Percentiles rank a stretch among this genome's conserved stretches.
Conservation (phyloP, 305 asterid genomes). For the Petunia hybrid region DNA sequence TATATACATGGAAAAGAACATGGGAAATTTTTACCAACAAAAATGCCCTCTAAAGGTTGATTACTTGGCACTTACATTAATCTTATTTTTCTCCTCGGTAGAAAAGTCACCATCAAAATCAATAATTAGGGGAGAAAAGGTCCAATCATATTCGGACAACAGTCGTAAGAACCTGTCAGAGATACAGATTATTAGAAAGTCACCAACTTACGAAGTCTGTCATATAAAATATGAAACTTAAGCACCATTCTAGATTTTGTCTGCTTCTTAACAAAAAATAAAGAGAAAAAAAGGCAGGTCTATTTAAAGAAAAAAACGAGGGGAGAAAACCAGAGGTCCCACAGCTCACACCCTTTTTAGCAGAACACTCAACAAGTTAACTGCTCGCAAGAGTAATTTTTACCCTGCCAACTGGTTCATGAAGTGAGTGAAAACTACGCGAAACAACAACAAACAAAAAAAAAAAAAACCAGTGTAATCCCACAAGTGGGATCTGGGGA, state of each 20-base stretch:
- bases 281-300: neutral
- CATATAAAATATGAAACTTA: slow-evolving; percentile 1
- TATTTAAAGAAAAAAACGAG: neutral
- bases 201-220: slow-evolving; percentile 3
- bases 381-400: slow-evolving; percentile 25
- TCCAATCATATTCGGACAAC: slow-evolving; percentile 91
- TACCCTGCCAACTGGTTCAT: neutral
- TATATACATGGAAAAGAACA: neutral
- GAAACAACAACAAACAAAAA: too few species aligned
- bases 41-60: neutral
- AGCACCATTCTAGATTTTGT: slow-evolving; percentile 13
- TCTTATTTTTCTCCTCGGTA: slow-evolving; percentile 78
- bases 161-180: slow-evolving; percentile 78
- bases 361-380: neutral
- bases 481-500: too few species aligned
- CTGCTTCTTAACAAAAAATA: slow-evolving; percentile 22
- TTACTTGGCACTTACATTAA: slow-evolving; percentile 57
- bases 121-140: slow-evolving; percentile 77
- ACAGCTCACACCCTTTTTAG: slow-evolving; percentile 19
- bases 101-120: slow-evolving; percentile 90
- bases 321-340: neutral
- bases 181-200: slow-evolving; percentile 26
- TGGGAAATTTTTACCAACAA: neutral
- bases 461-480: too few species aligned
- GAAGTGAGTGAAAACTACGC: too few species aligned